phyloP scores from a whole-genome alignment of 2,329 filamentous ascomycete genomes.

The Stachybotrys elegans region DNA sequence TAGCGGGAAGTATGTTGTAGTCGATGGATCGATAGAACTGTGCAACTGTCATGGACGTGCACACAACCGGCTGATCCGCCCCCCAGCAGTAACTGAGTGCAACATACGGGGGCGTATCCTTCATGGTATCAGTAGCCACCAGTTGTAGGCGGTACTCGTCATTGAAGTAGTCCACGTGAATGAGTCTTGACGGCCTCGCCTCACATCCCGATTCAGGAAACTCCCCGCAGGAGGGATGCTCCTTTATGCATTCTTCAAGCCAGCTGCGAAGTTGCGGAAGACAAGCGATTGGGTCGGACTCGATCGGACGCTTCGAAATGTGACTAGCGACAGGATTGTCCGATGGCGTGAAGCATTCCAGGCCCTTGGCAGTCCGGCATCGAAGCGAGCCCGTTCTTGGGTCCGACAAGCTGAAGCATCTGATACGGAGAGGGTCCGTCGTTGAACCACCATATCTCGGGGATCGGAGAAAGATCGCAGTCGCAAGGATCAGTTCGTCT shows the following conservation, averaged over 20 bases:
- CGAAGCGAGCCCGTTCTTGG: not conserved
- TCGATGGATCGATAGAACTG: not conserved
- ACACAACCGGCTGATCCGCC: not conserved
- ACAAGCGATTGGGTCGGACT: not conserved
- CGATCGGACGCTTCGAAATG: not conserved
- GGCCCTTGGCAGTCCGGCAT: not conserved
- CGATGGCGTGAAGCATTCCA: not conserved
- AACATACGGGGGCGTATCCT: not conserved
- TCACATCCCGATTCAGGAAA: not conserved
- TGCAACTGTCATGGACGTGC: not conserved
- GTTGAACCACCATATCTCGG: not conserved
- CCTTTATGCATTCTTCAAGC: not conserved
- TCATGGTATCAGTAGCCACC: not conserved
- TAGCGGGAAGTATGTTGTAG: not conserved
- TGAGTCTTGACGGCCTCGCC: not conserved
- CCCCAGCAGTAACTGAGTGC: not conserved
- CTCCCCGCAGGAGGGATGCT: not conserved
- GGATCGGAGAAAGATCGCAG: not conserved
- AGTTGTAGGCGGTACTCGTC: not conserved
- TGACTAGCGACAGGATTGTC: not conserved
- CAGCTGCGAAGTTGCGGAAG: not conserved
- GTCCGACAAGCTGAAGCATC: not conserved
- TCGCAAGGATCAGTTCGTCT: not conserved
- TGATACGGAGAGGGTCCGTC: not conserved
- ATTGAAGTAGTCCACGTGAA: not conserved